phyloP scores from a whole-genome alignment of 768 basidiomycete species.

The Tylopilus balloui region DNA sequence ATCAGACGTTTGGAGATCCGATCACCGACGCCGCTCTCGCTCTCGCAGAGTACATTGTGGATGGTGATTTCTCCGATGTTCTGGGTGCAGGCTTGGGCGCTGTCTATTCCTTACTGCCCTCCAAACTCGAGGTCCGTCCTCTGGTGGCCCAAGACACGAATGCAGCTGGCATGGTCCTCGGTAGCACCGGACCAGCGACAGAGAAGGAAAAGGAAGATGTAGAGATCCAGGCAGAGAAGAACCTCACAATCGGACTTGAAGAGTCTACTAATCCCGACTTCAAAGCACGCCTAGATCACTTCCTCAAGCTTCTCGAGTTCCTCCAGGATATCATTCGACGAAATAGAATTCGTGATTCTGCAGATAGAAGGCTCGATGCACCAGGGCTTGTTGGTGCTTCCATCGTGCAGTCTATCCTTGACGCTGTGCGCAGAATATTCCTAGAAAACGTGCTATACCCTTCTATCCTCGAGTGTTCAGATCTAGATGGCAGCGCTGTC shows the following conservation, averaged over 20 bases:
- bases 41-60: conserved; percentile 88
- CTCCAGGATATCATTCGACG: conserved; percentile 82
- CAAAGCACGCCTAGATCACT: conserved; percentile 76
- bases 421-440: conserved; percentile 80
- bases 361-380: conserved; percentile 43
- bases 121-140: conserved; percentile 71
- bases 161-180: conserved; percentile 65
- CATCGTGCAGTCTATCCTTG: conserved; percentile 78
- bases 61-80: conserved; percentile 98
- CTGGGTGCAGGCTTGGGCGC: conserved; percentile 90
- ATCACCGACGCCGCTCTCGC: conserved; percentile 82
- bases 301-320: conserved; percentile 88
- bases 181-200: conserved; percentile 51
- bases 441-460: conserved; percentile 92
- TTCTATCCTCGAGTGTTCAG: conserved; percentile 89
- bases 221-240: conserved; percentile 47
- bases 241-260: conserved; percentile 64
- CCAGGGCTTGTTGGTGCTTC: conserved; percentile 70
- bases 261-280: conserved; percentile 73
- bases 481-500: conserved; percentile 89
- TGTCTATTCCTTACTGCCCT: conserved; percentile 86
- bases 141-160: conserved; percentile 37
- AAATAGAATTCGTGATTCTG: conserved; percentile 42
- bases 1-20: conserved; percentile 46
- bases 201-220: conserved; percentile 57